These are phyloP conservation scores for Elongisporangium undulatum DNA, from an alignment of 352 stramenopile species.

Conservation along the genomic window DNA sequence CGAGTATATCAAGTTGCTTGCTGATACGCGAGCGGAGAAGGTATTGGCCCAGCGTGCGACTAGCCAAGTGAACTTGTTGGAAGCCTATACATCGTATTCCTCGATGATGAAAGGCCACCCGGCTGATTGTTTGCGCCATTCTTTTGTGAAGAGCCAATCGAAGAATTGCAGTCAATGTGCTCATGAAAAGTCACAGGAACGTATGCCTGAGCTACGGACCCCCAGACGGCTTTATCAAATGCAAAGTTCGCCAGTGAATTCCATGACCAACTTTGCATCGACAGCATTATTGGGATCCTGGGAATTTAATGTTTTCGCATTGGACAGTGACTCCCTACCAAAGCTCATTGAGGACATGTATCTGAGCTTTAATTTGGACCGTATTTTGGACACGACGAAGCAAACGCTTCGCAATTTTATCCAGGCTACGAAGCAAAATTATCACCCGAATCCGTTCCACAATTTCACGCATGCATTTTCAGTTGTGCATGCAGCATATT, in stretches of 20 bases:
- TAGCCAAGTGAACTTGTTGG: constrained; percentile 72
- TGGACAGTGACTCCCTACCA: constrained; percentile 42
- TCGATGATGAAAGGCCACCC: constrained; percentile 41
- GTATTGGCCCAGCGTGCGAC: constrained; percentile 63
- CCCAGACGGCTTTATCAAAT: neutral
- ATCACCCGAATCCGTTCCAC: constrained; percentile 89
- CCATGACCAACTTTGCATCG: constrained; percentile 5
- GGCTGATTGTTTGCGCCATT: constrained; percentile 48
- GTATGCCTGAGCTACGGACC: neutral
- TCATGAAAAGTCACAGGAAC: neutral
- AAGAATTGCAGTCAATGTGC: constrained; percentile 1
- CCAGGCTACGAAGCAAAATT: constrained; percentile 73
- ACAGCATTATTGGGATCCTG: constrained; percentile 36
- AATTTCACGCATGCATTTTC: constrained; percentile 90
- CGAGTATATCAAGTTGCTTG: constrained; percentile 86
- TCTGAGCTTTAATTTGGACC: constrained; percentile 63
- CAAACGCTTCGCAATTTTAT: constrained; percentile 75
- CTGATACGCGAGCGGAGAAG: constrained; percentile 70
- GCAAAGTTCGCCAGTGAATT: neutral
- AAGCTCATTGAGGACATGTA: constrained; percentile 73
- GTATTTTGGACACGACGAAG: constrained; percentile 54
- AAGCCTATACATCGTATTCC: constrained; percentile 73
- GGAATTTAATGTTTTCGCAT: constrained; percentile 80
- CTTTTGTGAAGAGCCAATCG: constrained; percentile 46
- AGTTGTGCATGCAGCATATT: constrained; percentile 82